A percentile compares a stretch with the other conserved stretches of the same genome.
Conservation (phyloP, 2,329 filamentous ascomycete genomes). For the Neonectria sp. region DNA sequence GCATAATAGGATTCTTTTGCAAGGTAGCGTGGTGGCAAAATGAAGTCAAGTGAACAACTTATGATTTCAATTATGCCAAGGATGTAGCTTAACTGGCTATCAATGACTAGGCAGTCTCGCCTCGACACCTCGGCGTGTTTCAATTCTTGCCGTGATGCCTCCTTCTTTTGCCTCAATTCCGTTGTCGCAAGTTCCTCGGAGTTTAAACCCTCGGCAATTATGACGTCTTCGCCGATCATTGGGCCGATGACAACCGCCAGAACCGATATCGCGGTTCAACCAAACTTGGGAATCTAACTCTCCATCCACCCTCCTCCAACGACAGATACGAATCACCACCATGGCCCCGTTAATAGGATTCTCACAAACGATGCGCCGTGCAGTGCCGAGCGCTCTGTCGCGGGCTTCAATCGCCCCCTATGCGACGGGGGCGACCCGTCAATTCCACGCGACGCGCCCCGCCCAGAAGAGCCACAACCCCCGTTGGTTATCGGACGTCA, state of each 20-base stretch:
- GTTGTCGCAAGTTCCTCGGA: background rate
- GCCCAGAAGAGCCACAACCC: constrained; percentile 25
- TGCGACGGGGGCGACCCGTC: background rate
- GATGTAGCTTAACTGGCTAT: background rate
- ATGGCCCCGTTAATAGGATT: constrained; percentile 12
- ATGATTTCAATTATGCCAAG: no score
- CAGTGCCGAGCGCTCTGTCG: background rate
- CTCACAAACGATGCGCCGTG: background rate
- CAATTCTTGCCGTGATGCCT: background rate
- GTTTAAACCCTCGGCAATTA: constrained; percentile 7
- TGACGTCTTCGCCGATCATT: constrained; percentile 15
- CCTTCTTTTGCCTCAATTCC: background rate
- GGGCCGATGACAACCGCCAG: constrained; percentile 26
- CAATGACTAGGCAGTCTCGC: background rate
- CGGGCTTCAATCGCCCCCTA: constrained; percentile 1
- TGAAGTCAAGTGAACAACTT: background rate
- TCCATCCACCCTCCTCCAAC: constrained; percentile 4
- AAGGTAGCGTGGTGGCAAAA: background rate
- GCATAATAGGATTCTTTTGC: background rate
- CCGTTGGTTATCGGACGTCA: constrained; percentile 30
- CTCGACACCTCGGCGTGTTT: background rate
- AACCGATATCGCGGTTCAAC: constrained; percentile 17
- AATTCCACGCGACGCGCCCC: constrained; percentile 21
- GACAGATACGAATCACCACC: background rate
- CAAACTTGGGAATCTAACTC: background rate